Conservation (phyloP, 345 rosid species). For the Stellera chamaejasme region DNA sequence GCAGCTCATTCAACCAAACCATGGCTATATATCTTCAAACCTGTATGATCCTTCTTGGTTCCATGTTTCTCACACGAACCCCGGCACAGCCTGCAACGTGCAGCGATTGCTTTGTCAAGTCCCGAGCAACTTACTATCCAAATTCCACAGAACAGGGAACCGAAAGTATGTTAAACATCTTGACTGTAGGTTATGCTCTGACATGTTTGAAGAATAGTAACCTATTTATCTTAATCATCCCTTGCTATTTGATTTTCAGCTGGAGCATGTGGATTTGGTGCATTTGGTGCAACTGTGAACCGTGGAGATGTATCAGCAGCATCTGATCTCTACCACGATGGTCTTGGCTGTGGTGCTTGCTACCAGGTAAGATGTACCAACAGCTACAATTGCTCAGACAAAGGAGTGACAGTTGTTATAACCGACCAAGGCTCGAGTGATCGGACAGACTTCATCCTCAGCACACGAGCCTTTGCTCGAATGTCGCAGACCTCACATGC, state of each 20-base stretch:
- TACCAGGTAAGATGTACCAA: conserved; percentile 52
- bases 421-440: conserved; percentile 53
- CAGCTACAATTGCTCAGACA: conserved; percentile 43
- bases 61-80: conserved; percentile 18
- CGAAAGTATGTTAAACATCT: conserved; percentile 27
- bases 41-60: conserved; percentile 15
- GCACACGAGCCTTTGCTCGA: conserved; percentile 37
- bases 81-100: conserved; percentile 37
- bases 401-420: conserved; percentile 44
- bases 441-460: conserved; percentile 51
- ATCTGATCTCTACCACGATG: conserved; percentile 50
- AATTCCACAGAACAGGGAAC: conserved; percentile 51
- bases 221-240: too few species aligned
- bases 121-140: conserved; percentile 52
- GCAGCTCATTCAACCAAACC: not conserved
- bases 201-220: too few species aligned
- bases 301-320: conserved; percentile 68
- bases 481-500: conserved; percentile 54
- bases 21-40: conserved; percentile 30
- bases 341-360: conserved; percentile 75
- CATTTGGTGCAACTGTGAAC: conserved; percentile 59
- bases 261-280: conserved; percentile 63
- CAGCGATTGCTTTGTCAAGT: conserved; percentile 35
- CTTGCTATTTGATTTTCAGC: conserved; percentile 18
- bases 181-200: too few species aligned